These are phyloP conservation scores for Diospyros kaki DNA, from an alignment of 148 eudicot genomes.

Conservation along the genomic window DNA sequence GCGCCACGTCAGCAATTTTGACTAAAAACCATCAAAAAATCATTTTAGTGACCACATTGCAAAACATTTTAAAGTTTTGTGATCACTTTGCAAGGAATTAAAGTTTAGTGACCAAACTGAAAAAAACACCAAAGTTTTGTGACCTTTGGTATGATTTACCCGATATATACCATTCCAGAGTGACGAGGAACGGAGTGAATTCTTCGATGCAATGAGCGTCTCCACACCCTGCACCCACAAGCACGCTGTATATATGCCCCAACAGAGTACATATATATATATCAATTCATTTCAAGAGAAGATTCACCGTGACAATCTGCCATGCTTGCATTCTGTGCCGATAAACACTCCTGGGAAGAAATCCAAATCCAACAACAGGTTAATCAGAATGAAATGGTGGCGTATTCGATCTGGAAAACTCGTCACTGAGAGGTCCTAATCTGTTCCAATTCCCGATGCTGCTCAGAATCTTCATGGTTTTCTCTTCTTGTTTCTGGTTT, in stretches of 20 bases:
- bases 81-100: too few species aligned
- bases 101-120: background rate
- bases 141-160: too few species aligned
- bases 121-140: background rate
- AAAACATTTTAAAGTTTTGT: background rate
- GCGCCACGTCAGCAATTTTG: background rate
- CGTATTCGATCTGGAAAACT: slow-evolving; percentile 74
- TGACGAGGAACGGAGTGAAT: slow-evolving; percentile 88
- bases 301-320: slow-evolving; percentile 57
- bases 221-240: slow-evolving; percentile 63
- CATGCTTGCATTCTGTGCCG: slow-evolving; percentile 82
- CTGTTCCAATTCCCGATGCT: slow-evolving; percentile 73
- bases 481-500: background rate
- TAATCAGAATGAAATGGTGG: slow-evolving; percentile 26
- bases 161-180: slow-evolving; percentile 72
- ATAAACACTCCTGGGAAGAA: slow-evolving; percentile 51
- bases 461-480: slow-evolving; percentile 31
- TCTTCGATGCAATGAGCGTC: slow-evolving; percentile 88
- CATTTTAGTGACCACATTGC: too few species aligned
- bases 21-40: background rate
- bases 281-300: background rate
- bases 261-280: background rate
- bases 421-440: slow-evolving; percentile 67
- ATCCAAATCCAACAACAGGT: slow-evolving; percentile 5
- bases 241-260: background rate